Percentiles rank a stretch among this genome's conserved stretches.
phyloP scores from a whole-genome alignment of 1,139 yeast species.

The Debaryomyces fabryi region DNA sequence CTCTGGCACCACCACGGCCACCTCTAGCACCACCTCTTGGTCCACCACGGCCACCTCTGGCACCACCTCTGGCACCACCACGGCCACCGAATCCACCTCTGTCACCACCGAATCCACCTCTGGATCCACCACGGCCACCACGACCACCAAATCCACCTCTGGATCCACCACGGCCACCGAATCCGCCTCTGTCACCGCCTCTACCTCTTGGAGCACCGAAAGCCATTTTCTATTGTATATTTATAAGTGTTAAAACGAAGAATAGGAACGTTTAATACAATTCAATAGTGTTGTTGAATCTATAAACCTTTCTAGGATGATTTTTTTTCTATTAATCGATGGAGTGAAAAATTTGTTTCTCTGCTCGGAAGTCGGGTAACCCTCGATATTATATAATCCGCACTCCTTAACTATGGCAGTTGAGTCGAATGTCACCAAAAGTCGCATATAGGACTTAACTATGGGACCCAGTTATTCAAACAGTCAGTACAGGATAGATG shows the following conservation, averaged over 20 bases:
- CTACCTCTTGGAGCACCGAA: slow-evolving; percentile 40
- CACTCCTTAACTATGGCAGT: slow-evolving; percentile 15
- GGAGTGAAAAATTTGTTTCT: slow-evolving; percentile 13
- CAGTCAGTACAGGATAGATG: not conserved
- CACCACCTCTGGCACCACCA: slow-evolving; percentile 35
- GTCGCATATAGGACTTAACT: slow-evolving; percentile 6
- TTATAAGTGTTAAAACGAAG: slow-evolving; percentile 7
- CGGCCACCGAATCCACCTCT: slow-evolving; percentile 36
- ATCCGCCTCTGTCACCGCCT: slow-evolving; percentile 48
- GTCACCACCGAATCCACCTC: slow-evolving; percentile 30
- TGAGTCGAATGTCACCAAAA: slow-evolving; percentile 15
- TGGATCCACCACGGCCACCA: slow-evolving; percentile 23
- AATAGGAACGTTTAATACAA: slow-evolving; percentile 7
- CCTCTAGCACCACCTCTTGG: slow-evolving; percentile 62
- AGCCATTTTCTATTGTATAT: slow-evolving; percentile 26
- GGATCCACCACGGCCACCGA: slow-evolving; percentile 59
- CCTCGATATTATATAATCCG: slow-evolving; percentile 16
- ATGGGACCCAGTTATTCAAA: not conserved
- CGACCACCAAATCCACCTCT: slow-evolving; percentile 44
- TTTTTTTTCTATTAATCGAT: slow-evolving; percentile 8
- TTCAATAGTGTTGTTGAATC: slow-evolving; percentile 4
- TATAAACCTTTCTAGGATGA: not conserved
- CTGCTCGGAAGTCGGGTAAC: slow-evolving; percentile 24
- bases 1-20: slow-evolving; percentile 73
- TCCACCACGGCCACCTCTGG: slow-evolving; percentile 48